These are phyloP conservation scores for Phalaenopsis equestris DNA, from an alignment of 106 monocot species.

Conservation along the genomic window DNA sequence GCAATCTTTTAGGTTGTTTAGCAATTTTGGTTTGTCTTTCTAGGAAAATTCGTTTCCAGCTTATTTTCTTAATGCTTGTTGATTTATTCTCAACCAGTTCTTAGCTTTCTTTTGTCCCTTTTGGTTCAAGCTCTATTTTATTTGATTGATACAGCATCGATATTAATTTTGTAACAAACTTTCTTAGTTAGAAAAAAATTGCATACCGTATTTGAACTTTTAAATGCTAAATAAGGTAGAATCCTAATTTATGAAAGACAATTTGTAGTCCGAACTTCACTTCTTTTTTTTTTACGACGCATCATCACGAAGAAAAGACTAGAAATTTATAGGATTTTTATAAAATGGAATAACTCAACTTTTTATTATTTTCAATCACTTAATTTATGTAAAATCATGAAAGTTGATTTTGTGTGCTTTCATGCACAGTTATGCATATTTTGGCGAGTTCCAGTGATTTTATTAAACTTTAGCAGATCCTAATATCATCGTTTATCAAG, in stretches of 20 bases:
- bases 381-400: not conserved
- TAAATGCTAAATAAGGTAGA: not conserved
- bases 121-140: not conserved
- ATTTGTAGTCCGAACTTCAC: not conserved
- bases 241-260: not conserved
- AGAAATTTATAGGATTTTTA: not conserved
- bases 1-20: conserved; percentile 63
- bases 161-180: not conserved
- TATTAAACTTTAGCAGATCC: not conserved
- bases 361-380: not conserved
- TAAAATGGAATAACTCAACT: not conserved
- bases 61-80: not conserved
- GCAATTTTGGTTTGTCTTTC: not conserved
- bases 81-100: not conserved
- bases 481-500: not conserved
- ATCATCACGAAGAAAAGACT: not conserved
- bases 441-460: not conserved
- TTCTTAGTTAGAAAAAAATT: not conserved
- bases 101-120: not conserved
- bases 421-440: not conserved
- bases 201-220: not conserved
- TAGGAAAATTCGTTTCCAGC: not conserved
- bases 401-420: not conserved
- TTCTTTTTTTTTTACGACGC: not conserved
- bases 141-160: not conserved